A percentile compares a stretch with the other conserved stretches of the same genome.
phyloP scores from a whole-genome alignment of 257 asterid genomes.

The Penstemon davidsonii region DNA sequence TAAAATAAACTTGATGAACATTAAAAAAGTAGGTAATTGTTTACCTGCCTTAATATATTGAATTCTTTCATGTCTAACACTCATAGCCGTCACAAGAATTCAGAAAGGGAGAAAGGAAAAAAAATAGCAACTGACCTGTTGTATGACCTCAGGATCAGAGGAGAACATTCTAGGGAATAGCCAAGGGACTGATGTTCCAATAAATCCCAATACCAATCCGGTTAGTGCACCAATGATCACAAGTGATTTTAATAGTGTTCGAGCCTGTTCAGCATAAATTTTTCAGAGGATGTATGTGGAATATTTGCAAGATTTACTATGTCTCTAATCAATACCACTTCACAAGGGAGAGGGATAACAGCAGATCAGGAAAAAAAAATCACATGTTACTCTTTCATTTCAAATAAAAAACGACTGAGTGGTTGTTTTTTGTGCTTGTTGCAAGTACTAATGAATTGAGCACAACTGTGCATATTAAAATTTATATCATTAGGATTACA shows the following conservation, averaged over 20 bases:
- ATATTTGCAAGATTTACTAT: constrained; percentile 1
- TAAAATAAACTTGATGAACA: background rate
- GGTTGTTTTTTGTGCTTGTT: constrained; percentile 19
- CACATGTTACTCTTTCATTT: background rate
- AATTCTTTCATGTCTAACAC: background rate
- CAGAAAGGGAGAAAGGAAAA: constrained; percentile 1
- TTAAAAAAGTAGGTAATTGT: background rate
- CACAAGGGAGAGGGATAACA: constrained; percentile 1
- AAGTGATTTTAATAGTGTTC: constrained; percentile 70
- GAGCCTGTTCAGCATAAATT: constrained; percentile 57
- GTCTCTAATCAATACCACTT: constrained; percentile 13
- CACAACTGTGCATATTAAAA: constrained; percentile 6
- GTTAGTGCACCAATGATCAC: constrained; percentile 70
- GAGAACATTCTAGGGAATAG: constrained; percentile 80
- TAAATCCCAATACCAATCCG: constrained; percentile 68
- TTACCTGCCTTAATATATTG: constrained; percentile 7
- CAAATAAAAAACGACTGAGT: background rate
- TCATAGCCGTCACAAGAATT: constrained; percentile 10
- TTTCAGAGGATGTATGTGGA: constrained; percentile 10
- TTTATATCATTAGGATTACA: constrained; percentile 20
- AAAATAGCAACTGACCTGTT: constrained; percentile 58
- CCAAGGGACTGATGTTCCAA: constrained; percentile 84
- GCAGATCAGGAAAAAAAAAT: background rate
- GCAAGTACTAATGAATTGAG: constrained; percentile 17
- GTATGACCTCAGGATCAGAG: constrained; percentile 68